These are phyloP conservation scores for Wickerhamiella nectarea DNA, from an alignment of 805 yeast genomes.

Conservation along the genomic window DNA sequence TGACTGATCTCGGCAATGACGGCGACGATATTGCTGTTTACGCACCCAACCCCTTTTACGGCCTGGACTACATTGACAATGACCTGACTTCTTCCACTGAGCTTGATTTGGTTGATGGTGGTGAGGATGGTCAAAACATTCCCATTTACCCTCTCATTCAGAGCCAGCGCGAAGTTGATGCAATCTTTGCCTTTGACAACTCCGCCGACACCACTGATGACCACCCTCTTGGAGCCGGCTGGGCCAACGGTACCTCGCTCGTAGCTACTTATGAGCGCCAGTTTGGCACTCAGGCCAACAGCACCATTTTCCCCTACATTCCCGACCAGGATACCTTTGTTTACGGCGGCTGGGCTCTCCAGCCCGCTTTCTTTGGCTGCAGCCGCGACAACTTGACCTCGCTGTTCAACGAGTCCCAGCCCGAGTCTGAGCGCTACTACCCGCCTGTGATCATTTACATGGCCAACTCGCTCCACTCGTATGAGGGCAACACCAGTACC, in stretches of 20 bases:
- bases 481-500: conserved; percentile 50
- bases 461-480: conserved; percentile 52
- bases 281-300: conserved; percentile 37
- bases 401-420: conserved; percentile 32
- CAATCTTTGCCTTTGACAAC: conserved; percentile 56
- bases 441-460: conserved; percentile 60
- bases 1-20: conserved; percentile 27
- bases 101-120: conserved; percentile 54
- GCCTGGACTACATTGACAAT: conserved; percentile 28
- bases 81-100: conserved; percentile 31
- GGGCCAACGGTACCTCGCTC: conserved; percentile 56
- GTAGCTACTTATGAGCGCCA: conserved; percentile 48
- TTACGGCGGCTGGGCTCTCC: conserved; percentile 40
- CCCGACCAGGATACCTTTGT: conserved; percentile 47
- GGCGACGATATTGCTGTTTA: conserved; percentile 49
- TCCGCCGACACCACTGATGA: conserved; percentile 42
- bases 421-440: conserved; percentile 28
- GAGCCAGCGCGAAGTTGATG: conserved; percentile 45
- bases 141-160: conserved; percentile 55
- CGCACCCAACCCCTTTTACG: conserved; percentile 57
- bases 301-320: conserved; percentile 56
- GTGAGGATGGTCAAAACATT: conserved; percentile 52
- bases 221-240: conserved; percentile 54
- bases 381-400: conserved; percentile 44
- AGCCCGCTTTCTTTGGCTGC: conserved; percentile 67